A percentile compares a stretch with the other conserved stretches of the same genome.
phyloP scores from a whole-genome alignment of 2,329 filamentous ascomycete genomes.

The Ilyonectria sp. region DNA sequence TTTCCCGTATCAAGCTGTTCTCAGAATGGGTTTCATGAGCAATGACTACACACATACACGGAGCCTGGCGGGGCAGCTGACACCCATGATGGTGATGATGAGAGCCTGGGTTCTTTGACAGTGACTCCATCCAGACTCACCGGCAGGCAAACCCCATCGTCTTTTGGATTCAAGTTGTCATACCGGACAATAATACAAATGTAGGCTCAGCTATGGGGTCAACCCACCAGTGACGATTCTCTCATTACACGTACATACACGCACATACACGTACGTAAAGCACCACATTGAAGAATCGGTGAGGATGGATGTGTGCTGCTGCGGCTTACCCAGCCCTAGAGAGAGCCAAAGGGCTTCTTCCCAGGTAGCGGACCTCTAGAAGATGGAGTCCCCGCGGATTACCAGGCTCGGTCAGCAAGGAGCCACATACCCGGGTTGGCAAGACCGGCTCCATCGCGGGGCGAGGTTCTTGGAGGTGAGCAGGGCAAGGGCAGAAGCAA shows the following conservation, averaged over 20 bases:
- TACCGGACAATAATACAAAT: slow-evolving; percentile 10
- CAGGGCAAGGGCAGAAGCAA: slow-evolving; percentile 8
- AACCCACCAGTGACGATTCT: slow-evolving; percentile 7
- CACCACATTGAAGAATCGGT: slow-evolving; percentile 10
- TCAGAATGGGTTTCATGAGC: slow-evolving; percentile 13
- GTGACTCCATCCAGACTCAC: slow-evolving; percentile 26
- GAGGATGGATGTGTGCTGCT: background rate
- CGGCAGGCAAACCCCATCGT: slow-evolving; percentile 31
- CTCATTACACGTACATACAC: slow-evolving; percentile 15
- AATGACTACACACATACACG: slow-evolving; percentile 1
- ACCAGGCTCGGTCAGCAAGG: slow-evolving; percentile 18
- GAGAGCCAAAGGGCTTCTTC: background rate
- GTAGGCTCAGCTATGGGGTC: slow-evolving; percentile 4
- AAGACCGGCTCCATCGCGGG: slow-evolving; percentile 10
- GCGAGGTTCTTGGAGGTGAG: slow-evolving; percentile 6
- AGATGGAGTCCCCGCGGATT: slow-evolving; percentile 15
- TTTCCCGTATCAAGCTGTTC: slow-evolving; percentile 25
- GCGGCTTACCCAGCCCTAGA: background rate
- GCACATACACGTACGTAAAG: background rate
- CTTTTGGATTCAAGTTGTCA: slow-evolving; percentile 28
- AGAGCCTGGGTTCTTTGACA: slow-evolving; percentile 22
- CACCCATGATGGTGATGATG: slow-evolving; percentile 32
- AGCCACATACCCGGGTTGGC: slow-evolving; percentile 1
- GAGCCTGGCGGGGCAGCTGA: slow-evolving; percentile 35
- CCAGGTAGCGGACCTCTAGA: slow-evolving; percentile 5